Evolutionary conservation across 805 yeast species (phyloP).

Genomic region (Torulaspora gathmanii): DNA sequence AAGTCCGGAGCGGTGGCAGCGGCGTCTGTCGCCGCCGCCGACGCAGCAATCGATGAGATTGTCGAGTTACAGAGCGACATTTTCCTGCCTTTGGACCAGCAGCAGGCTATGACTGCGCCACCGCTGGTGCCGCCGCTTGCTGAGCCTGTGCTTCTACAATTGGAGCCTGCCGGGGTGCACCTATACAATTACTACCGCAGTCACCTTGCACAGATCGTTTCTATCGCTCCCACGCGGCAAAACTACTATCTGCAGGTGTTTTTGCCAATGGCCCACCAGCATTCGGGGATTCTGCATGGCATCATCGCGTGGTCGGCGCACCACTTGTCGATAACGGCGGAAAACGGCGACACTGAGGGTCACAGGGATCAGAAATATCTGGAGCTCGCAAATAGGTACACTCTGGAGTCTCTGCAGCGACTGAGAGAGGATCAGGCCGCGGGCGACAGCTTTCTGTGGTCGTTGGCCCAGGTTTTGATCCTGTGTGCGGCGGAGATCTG

Average conservation of each 20-base stretch:
- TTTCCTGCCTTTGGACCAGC: constrained; percentile 7
- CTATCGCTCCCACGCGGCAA: constrained; percentile 44
- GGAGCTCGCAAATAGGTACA: constrained; percentile 22
- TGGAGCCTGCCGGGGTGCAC: constrained; percentile 43
- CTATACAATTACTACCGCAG: constrained; percentile 50
- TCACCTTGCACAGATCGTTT: constrained; percentile 44
- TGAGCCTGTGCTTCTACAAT: constrained; percentile 21
- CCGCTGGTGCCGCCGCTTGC: constrained; percentile 21
- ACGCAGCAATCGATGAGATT: neutral
- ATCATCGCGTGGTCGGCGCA: constrained; percentile 56
- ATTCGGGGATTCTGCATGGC: constrained; percentile 46
- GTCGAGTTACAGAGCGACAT: constrained; percentile 9
- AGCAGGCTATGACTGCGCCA: constrained; percentile 19
- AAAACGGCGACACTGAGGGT: constrained; percentile 7
- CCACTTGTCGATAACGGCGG: constrained; percentile 22
- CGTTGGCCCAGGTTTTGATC: constrained; percentile 59
- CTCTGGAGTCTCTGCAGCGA: constrained; percentile 17
- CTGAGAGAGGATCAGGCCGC: constrained; percentile 10
- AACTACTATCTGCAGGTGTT: constrained; percentile 52
- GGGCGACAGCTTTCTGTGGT: constrained; percentile 13
- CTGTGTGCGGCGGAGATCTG: constrained; percentile 79
- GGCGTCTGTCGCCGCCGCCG: too few species aligned
- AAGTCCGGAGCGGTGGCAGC: constrained; percentile 10
- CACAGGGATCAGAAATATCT: constrained; percentile 14
- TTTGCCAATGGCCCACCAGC: constrained; percentile 48